phyloP scores from a whole-genome alignment of 345 rosid genomes.

The Kernera saxatilis region DNA sequence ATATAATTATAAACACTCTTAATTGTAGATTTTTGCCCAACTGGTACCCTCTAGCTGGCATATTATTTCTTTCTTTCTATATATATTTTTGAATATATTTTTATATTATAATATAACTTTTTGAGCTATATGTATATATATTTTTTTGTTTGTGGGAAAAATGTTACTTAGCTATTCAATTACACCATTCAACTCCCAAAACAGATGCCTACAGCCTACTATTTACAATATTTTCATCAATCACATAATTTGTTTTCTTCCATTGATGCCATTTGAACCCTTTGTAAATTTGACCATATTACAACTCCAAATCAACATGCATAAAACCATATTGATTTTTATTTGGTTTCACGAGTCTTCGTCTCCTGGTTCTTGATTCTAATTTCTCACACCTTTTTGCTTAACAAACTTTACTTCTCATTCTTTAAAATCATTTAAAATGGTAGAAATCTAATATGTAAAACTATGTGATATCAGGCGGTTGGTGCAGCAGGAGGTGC shows the following conservation, averaged over 20 bases:
- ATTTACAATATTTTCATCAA: no score
- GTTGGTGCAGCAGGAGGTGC: constrained; percentile 95
- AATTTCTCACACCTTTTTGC: background rate
- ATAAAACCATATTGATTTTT: background rate
- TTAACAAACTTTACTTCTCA: background rate
- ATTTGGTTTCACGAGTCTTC: no score
- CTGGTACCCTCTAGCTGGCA: background rate
- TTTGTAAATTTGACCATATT: no score
- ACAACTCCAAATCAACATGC: no score
- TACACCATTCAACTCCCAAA: no score
- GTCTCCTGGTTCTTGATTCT: background rate
- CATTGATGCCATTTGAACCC: no score
- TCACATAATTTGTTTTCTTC: no score
- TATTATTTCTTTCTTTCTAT: background rate
- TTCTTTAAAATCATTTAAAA: background rate
- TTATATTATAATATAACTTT: background rate
- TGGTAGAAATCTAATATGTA: background rate
- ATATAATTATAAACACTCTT: background rate
- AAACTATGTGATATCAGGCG: constrained; percentile 38
- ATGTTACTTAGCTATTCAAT: no score
- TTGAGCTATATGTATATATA: no score
- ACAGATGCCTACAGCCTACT: no score
- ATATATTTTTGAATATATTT: background rate
- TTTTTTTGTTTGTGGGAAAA: no score
- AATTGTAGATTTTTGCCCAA: background rate